Evolutionary conservation across 345 rosid genomes (phyloP).

Genomic region (Garcia nutans): DNA sequence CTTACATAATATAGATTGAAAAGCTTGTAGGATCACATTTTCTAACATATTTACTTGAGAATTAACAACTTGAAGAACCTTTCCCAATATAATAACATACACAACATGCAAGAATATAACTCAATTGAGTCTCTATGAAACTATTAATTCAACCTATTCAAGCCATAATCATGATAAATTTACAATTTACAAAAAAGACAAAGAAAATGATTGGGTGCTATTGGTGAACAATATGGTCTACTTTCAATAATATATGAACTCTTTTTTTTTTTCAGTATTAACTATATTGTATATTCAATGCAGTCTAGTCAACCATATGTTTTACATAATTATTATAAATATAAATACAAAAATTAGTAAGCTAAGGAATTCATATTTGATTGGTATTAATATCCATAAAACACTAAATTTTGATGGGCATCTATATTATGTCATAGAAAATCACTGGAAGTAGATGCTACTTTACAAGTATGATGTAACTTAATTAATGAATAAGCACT

Average conservation of each 20-base stretch:
- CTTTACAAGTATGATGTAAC: too few relatives aligned
- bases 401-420: too few relatives aligned
- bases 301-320: too few relatives aligned
- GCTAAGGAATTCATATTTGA: too few relatives aligned
- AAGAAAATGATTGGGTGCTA: background rate
- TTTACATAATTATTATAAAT: too few relatives aligned
- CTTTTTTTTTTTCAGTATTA: too few relatives aligned
- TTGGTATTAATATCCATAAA: too few relatives aligned
- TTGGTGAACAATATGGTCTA: background rate
- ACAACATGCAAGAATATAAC: background rate
- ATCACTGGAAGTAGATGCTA: too few relatives aligned
- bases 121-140: background rate
- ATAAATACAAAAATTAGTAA: too few relatives aligned
- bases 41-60: background rate
- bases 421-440: too few relatives aligned
- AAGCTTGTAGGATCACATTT: background rate
- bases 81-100: background rate
- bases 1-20: background rate
- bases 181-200: background rate
- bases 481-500: too few relatives aligned
- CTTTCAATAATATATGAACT: background rate
- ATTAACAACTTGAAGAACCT: background rate
- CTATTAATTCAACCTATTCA: background rate
- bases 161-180: background rate
- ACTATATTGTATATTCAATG: too few relatives aligned